phyloP scores from a whole-genome alignment of 345 rosid species.

The Isatis tinctoria region DNA sequence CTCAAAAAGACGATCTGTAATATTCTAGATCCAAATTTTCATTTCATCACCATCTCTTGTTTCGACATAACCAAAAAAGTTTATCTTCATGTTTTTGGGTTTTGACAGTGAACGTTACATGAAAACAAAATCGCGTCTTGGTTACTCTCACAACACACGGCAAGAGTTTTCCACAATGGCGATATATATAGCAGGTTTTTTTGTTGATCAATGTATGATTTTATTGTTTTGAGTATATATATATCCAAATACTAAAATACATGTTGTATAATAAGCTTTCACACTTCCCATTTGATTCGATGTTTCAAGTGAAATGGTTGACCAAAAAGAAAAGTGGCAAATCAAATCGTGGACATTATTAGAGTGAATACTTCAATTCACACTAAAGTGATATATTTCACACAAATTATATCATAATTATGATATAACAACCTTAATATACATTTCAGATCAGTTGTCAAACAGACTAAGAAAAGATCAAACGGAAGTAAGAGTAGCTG shows the following conservation, averaged over 20 bases:
- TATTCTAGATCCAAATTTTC: not conserved
- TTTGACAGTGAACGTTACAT: constrained; percentile 31
- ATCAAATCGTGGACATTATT: too few species aligned
- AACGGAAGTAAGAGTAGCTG: not conserved
- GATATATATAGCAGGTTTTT: not conserved
- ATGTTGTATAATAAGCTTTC: too few species aligned
- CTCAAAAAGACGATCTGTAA: constrained; percentile 75
- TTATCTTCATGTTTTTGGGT: not conserved
- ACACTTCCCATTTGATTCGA: too few species aligned
- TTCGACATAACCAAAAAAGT: not conserved
- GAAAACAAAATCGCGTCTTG: constrained; percentile 1
- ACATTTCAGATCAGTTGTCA: constrained; percentile 25
- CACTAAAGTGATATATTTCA: not conserved
- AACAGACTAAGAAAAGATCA: constrained; percentile 12
- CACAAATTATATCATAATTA: not conserved
- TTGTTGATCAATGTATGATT: too few species aligned
- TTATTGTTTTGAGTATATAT: too few species aligned
- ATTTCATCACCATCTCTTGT: not conserved
- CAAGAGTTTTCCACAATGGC: not conserved
- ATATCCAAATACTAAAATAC: too few species aligned
- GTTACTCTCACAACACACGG: not conserved
- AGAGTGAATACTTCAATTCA: too few species aligned
- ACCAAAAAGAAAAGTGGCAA: too few species aligned
- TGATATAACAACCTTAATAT: not conserved
- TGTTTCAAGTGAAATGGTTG: too few species aligned